Evolutionary conservation across 108 stramenopile genomes (phyloP).

Genomic region (Discostella pseudostelligera): DNA sequence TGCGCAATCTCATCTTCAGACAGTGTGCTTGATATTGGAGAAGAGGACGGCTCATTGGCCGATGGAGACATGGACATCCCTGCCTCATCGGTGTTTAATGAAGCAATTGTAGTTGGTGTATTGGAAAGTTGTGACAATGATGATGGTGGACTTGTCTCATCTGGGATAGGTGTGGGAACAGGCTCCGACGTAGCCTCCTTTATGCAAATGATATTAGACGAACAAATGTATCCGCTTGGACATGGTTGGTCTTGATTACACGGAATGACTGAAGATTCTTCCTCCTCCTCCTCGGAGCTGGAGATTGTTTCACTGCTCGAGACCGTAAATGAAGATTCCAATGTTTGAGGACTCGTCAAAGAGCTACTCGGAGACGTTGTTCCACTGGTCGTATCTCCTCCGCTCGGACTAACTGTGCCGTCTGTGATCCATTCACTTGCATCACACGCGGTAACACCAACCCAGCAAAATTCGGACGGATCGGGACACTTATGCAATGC

Average conservation of each 20-base stretch:
- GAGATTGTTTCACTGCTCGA: background rate
- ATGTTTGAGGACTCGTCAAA: background rate
- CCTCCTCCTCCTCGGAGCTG: background rate
- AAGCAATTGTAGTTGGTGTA: background rate
- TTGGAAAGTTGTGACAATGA: background rate
- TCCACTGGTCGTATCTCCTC: background rate
- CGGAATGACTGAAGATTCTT: conserved; percentile 8
- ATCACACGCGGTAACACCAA: conserved; percentile 35
- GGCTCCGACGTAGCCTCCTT: background rate
- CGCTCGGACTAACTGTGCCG: conserved; percentile 4
- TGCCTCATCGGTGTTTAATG: background rate
- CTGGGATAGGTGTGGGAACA: conserved; percentile 4
- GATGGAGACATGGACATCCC: conserved; percentile 3
- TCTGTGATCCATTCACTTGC: conserved; percentile 20
- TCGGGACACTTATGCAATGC: conserved; percentile 21
- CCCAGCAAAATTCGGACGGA: conserved; percentile 29
- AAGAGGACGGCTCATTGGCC: conserved; percentile 8
- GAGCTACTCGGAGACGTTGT: background rate
- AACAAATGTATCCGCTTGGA: conserved; percentile 25
- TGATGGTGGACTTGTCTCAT: background rate
- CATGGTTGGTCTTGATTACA: conserved; percentile 19
- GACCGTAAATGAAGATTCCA: background rate
- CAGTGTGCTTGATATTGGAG: conserved; percentile 17
- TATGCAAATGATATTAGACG: conserved; percentile 11
- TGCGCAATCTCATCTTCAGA: conserved; percentile 31